Evolutionary conservation across 1,284 basidiomycete genomes (phyloP).

Genomic region (Calocybe gambosa): DNA sequence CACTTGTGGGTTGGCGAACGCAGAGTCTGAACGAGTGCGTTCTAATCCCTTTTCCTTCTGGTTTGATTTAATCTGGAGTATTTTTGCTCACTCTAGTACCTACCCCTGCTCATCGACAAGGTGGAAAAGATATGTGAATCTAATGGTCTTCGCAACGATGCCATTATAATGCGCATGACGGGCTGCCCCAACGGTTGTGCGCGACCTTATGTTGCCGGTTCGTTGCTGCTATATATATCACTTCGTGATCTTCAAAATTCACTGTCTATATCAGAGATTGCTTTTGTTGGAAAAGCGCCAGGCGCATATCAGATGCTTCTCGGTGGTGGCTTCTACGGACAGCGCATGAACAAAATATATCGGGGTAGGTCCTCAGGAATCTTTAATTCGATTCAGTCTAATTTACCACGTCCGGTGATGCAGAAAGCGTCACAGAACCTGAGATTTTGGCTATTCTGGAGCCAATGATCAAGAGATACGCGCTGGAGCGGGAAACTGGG

Average conservation of each 20-base stretch:
- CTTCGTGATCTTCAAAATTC: too few relatives aligned
- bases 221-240: slow-evolving; percentile 15
- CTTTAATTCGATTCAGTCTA: not conserved
- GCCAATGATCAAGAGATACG: slow-evolving; percentile 93
- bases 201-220: slow-evolving; percentile 88
- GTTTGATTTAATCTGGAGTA: not conserved
- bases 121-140: slow-evolving; percentile 94
- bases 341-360: slow-evolving; percentile 92
- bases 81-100: slow-evolving; percentile 48
- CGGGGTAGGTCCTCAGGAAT: slow-evolving; percentile 44
- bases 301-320: slow-evolving; percentile 94
- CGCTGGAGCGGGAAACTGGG: slow-evolving; percentile 82
- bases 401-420: not conserved
- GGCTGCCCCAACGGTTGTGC: slow-evolving; percentile 94
- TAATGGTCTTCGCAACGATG: slow-evolving; percentile 87
- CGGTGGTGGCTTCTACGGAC: slow-evolving; percentile 91
- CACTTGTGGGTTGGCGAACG: slow-evolving; percentile 94
- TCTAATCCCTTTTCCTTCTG: not conserved
- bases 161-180: slow-evolving; percentile 97
- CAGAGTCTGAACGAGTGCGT: slow-evolving; percentile 82
- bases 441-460: slow-evolving; percentile 88
- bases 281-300: slow-evolving; percentile 95
- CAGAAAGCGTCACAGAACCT: slow-evolving; percentile 88
- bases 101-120: slow-evolving; percentile 93
- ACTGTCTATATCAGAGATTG: slow-evolving; percentile 87